phyloP scores from a whole-genome alignment of 139 green algal genomes.

The Dunaliella sp. region DNA sequence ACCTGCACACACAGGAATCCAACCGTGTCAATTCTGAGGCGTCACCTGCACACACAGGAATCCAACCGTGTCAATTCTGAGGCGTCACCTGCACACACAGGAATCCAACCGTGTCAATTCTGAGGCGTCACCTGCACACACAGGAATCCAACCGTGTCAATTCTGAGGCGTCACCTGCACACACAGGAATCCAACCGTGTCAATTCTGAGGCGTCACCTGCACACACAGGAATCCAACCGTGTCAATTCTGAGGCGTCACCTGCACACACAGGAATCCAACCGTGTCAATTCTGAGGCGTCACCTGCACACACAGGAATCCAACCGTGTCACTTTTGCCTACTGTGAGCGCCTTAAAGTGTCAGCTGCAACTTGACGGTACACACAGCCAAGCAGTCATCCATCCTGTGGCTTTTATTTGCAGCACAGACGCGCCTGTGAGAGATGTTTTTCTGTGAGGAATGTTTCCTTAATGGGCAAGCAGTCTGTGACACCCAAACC shows the following conservation, averaged over 20 bases:
- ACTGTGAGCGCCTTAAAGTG: no score
- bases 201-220: not conserved
- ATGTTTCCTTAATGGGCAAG: no score
- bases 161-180: not conserved
- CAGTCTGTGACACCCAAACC: no score
- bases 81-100: not conserved
- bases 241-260: not conserved
- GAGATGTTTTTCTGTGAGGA: no score
- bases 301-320: not conserved
- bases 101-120: not conserved
- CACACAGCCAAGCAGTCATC: no score
- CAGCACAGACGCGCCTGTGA: no score
- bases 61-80: no score
- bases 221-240: not conserved
- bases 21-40: no score
- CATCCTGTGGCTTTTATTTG: no score
- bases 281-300: not conserved
- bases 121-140: not conserved
- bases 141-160: not conserved
- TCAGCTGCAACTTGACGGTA: no score
- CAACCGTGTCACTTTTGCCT: not conserved
- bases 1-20: constrained; percentile 27
- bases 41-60: constrained; percentile 43
- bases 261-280: not conserved
- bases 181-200: not conserved